These are phyloP conservation scores for Fusarium sororula DNA, from an alignment of 2,329 filamentous ascomycete genomes.

Conservation along the genomic window DNA sequence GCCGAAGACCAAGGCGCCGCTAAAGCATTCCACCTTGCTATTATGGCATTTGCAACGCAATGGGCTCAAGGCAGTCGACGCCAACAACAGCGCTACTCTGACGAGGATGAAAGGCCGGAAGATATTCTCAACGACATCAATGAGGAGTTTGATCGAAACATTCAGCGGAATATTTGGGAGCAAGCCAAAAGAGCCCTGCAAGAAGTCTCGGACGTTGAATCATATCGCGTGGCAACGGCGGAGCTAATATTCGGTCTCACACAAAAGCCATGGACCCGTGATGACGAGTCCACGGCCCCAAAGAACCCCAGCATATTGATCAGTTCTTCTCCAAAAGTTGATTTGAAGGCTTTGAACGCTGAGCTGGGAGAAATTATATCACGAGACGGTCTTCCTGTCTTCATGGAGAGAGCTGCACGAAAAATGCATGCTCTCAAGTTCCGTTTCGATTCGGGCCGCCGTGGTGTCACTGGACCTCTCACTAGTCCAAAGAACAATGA, in stretches of 20 bases:
- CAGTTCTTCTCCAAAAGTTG: slow-evolving; percentile 8
- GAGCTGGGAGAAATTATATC: slow-evolving; percentile 36
- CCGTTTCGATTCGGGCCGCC: slow-evolving; percentile 31
- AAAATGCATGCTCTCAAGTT: slow-evolving; percentile 42
- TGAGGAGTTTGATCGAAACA: slow-evolving; percentile 50
- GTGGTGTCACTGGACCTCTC: slow-evolving; percentile 13
- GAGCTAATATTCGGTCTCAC: slow-evolving; percentile 52
- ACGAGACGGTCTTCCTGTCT: slow-evolving; percentile 30
- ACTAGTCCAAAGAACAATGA: neutral
- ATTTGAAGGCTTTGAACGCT: slow-evolving; percentile 9
- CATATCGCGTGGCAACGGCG: slow-evolving; percentile 50
- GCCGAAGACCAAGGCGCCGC: slow-evolving; percentile 28
- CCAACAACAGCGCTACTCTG: slow-evolving; percentile 31
- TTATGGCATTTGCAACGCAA: slow-evolving; percentile 41
- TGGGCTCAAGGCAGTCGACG: slow-evolving; percentile 43
- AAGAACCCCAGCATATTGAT: neutral
- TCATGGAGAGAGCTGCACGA: slow-evolving; percentile 38
- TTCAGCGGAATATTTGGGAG: slow-evolving; percentile 50
- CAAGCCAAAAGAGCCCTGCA: slow-evolving; percentile 48
- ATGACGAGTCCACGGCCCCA: slow-evolving; percentile 6
- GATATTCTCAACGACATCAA: slow-evolving; percentile 32
- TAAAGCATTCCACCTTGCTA: slow-evolving; percentile 34
- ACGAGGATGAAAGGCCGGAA: slow-evolving; percentile 20
- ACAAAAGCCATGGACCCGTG: slow-evolving; percentile 43
- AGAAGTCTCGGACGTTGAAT: slow-evolving; percentile 48